Evolutionary conservation across 148 eudicot genomes (phyloP).

Genomic region (Cornus controversa): DNA sequence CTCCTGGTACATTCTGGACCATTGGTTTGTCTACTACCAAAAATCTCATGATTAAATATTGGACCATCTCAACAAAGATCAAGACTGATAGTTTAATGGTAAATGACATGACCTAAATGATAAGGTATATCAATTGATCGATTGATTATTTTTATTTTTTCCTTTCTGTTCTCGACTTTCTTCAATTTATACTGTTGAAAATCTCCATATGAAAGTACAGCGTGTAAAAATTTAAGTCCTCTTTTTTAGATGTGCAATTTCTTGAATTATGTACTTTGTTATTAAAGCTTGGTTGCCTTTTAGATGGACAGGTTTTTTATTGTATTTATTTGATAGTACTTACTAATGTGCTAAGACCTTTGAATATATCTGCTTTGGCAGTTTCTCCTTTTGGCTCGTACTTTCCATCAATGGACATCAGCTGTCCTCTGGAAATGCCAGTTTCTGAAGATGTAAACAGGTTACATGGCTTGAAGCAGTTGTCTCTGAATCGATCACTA

Average conservation of each 20-base stretch:
- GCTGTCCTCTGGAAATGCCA: slow-evolving; percentile 15
- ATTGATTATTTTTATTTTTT: too few relatives aligned
- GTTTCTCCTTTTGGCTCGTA: slow-evolving; percentile 10
- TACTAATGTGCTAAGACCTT: background rate
- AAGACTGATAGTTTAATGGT: too few relatives aligned
- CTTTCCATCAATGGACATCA: slow-evolving; percentile 41
- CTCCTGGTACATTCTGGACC: too few relatives aligned
- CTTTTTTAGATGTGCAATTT: too few relatives aligned
- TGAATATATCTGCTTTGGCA: background rate
- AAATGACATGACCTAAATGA: too few relatives aligned
- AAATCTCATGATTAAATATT: too few relatives aligned
- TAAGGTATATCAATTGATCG: too few relatives aligned
- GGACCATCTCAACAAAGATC: too few relatives aligned
- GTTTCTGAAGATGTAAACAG: slow-evolving; percentile 24
- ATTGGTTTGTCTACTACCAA: too few relatives aligned
- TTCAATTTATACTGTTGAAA: background rate
- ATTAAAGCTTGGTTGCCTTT: too few relatives aligned
- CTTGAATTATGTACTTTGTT: background rate
- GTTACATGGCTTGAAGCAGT: slow-evolving; percentile 15
- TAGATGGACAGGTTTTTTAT: background rate
- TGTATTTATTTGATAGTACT: background rate
- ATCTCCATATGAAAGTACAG: background rate
- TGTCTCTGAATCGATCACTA: slow-evolving; percentile 16
- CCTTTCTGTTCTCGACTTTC: background rate
- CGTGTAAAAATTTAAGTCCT: too few relatives aligned